These are phyloP conservation scores for Nakaseomyces nivariensis DNA, from an alignment of 1,139 yeast species.

Conservation along the genomic window DNA sequence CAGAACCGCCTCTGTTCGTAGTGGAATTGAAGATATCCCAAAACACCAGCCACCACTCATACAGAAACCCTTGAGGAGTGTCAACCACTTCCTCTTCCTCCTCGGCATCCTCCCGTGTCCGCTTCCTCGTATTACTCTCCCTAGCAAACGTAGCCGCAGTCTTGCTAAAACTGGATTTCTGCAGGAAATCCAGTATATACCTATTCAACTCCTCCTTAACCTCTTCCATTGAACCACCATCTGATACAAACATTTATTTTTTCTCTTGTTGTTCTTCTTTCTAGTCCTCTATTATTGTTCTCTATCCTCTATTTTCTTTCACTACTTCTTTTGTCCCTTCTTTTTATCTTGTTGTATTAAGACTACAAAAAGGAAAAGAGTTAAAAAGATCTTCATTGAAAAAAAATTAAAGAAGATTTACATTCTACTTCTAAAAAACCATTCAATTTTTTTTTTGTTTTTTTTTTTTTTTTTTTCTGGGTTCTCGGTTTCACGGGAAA, in stretches of 20 bases:
- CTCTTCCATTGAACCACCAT: background rate
- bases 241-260: background rate
- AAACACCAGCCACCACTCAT: conserved; percentile 94
- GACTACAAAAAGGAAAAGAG: too few species aligned
- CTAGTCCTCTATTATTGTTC: too few species aligned
- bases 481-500: too few species aligned
- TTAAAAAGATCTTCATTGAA: too few species aligned
- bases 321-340: too few species aligned
- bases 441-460: too few species aligned
- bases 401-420: too few species aligned
- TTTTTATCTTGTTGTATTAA: too few species aligned
- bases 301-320: too few species aligned
- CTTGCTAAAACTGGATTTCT: conserved; percentile 60
- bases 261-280: background rate
- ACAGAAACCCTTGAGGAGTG: conserved; percentile 78
- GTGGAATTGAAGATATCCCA: conserved; percentile 90
- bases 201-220: conserved; percentile 42
- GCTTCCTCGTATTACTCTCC: conserved; percentile 45
- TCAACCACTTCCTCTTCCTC: conserved; percentile 36
- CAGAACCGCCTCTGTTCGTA: conserved; percentile 51
- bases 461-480: too few species aligned
- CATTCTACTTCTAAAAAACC: too few species aligned
- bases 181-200: conserved; percentile 75
- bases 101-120: background rate
- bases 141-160: conserved; percentile 64